Evolutionary conservation across 108 stramenopile genomes (phyloP).

Genomic region (Hondaea fermentalgiana): DNA sequence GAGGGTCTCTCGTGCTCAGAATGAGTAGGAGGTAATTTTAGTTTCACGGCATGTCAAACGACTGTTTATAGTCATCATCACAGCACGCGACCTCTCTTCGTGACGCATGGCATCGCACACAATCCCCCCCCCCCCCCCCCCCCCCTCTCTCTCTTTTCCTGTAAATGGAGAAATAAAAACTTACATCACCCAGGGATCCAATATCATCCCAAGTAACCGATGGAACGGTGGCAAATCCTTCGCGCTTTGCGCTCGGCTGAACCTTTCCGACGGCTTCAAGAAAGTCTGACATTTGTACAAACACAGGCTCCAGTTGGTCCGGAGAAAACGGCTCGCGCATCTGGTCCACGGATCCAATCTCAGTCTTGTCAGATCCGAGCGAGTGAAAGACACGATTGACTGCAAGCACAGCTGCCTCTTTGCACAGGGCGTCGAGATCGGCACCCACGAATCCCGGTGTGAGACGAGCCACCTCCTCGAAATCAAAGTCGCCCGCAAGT

Average conservation of each 20-base stretch:
- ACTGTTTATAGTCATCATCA: background rate
- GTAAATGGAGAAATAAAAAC: background rate
- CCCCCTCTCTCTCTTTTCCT: background rate
- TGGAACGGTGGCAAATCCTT: conserved; percentile 97
- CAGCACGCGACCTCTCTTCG: background rate
- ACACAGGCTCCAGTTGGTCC: conserved; percentile 66
- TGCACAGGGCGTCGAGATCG: conserved; percentile 83
- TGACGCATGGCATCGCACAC: background rate
- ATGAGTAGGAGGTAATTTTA: conserved; percentile 1
- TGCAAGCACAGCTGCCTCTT: conserved; percentile 88
- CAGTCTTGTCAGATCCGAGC: background rate
- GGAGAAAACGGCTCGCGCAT: conserved; percentile 50
- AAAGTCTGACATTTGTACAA: conserved; percentile 87
- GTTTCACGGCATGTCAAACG: background rate
- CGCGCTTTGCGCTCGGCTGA: conserved; percentile 92
- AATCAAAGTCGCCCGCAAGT: conserved; percentile 70
- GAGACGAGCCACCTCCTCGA: conserved; percentile 62
- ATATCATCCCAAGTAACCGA: conserved; percentile 94
- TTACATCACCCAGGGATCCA: conserved; percentile 56
- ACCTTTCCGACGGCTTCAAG: conserved; percentile 77
- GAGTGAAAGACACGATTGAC: conserved; percentile 82
- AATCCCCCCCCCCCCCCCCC: too few species aligned
- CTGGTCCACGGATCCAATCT: background rate
- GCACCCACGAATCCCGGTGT: conserved; percentile 97
- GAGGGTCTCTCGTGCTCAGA: background rate